Evolutionary conservation across 768 basidiomycete species (phyloP), one percentile per base, ranked within the genome.

Genomic region (Mycena galericulata): DNA sequence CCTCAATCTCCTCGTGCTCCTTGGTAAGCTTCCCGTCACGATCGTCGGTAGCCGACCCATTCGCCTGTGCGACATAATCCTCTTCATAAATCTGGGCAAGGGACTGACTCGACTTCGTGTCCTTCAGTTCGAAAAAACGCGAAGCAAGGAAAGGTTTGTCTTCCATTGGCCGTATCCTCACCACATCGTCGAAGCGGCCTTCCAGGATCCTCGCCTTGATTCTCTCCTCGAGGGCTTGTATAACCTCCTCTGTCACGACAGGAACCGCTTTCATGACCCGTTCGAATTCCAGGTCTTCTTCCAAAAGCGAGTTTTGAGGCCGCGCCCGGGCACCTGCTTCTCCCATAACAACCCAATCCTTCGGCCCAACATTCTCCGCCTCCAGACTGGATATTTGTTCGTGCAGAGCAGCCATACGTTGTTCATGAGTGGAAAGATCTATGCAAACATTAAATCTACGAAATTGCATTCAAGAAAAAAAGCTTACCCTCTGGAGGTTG

Each of bases 71-170:
- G 41, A 90, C 84, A 78, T 92, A 99, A 65, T 97, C 97, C 50
- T 93, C 91, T 76, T 98, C 98, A 79, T 99, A 99, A 43, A 99
- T 94, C 81, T 99, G 93, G 17, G 96, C 97, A 50, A 99, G 87
- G 0, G 94, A 96, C 76, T 95, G 92, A 5, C 88, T 84, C 10
- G 94, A 96, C 76, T 97, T 94, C 4, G 89, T 90, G 74, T 97
- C 96, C 77, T 95, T 90, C 11, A 98, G 82, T 76, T 98, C 97
- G 65, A 98, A 89, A 62, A 94, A 83, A 34, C 92, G 89, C 1
- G 96, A 98, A 1, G 97, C 95, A 1, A 99, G 83, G 85, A 97
- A 98, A 0, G 97, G 90, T 70, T 92, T 94, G 71, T 96, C 90
- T 46, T 95, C 93, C 60, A 90, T 76, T 0, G 91, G 86, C 3